Conservation (phyloP, 2,329 filamentous ascomycete genomes). For the Penicillium palitans region DNA sequence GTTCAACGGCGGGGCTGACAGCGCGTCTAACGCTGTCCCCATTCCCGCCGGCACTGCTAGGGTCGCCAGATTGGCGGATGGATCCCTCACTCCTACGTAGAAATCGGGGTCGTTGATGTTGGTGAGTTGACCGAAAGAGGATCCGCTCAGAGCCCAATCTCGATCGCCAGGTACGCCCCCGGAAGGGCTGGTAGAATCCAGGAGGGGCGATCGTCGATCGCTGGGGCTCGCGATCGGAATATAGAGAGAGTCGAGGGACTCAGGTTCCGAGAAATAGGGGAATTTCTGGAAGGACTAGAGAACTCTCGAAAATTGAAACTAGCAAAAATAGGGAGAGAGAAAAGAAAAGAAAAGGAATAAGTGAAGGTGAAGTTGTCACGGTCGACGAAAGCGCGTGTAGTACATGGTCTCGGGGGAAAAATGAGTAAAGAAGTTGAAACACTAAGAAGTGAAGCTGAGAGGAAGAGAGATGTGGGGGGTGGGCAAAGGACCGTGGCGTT, state of each 20-base stretch:
- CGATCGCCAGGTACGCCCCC: conserved; percentile 50
- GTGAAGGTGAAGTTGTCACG: conserved; percentile 13
- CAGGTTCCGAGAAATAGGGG: conserved; percentile 4
- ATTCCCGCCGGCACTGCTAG: conserved; percentile 63
- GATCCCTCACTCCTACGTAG: conserved; percentile 41
- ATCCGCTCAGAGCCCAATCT: conserved; percentile 48
- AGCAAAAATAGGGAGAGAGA: not conserved
- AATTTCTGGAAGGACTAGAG: conserved; percentile 1
- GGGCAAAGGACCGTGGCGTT: conserved; percentile 21
- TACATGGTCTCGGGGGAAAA: conserved; percentile 21
- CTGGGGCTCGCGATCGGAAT: conserved; percentile 31
- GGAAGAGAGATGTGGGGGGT: conserved; percentile 6
- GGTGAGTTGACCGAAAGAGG: conserved; percentile 30
- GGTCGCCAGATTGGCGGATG: conserved; percentile 61
- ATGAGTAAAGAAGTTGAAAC: not conserved
- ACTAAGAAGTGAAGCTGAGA: conserved; percentile 1
- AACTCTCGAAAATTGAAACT: not conserved
- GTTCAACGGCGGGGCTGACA: conserved; percentile 66
- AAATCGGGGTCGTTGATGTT: conserved; percentile 40
- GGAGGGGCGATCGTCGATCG: conserved; percentile 46
- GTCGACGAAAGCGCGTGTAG: conserved; percentile 20
- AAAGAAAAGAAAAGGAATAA: not conserved
- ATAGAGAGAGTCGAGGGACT: conserved; percentile 15
- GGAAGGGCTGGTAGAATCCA: conserved; percentile 52
- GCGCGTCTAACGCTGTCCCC: conserved; percentile 61